These are phyloP conservation scores for Pilobolus umbonatus DNA, from an alignment of 192 early-diverging fungal genomes.

Conservation along the genomic window DNA sequence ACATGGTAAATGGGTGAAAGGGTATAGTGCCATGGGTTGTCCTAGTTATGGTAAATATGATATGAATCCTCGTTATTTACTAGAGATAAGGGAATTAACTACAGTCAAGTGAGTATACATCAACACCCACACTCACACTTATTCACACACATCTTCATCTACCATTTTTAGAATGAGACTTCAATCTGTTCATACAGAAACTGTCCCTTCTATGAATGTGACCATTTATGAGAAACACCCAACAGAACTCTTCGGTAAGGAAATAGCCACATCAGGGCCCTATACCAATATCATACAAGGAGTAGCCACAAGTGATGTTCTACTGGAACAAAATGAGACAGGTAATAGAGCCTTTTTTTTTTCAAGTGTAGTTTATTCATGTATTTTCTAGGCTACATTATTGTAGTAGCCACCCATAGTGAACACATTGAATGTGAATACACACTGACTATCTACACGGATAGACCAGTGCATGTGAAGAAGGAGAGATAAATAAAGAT, in stretches of 20 bases:
- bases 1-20: constrained; percentile 51
- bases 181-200: constrained; percentile 56
- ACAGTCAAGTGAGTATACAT: constrained; percentile 44
- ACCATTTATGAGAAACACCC: constrained; percentile 58
- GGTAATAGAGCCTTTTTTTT: too few species aligned
- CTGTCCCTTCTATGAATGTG: constrained; percentile 63
- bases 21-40: constrained; percentile 57
- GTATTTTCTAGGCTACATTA: constrained; percentile 46
- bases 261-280: constrained; percentile 53
- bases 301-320: constrained; percentile 42
- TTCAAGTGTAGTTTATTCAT: neutral
- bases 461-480: constrained; percentile 37
- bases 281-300: constrained; percentile 53
- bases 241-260: constrained; percentile 42
- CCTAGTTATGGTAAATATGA: constrained; percentile 48
- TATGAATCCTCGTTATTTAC: constrained; percentile 64
- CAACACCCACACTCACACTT: neutral
- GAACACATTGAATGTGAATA: constrained; percentile 42
- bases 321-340: constrained; percentile 44
- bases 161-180: constrained; percentile 50
- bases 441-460: constrained; percentile 44
- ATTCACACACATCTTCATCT: neutral
- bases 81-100: constrained; percentile 54
- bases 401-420: constrained; percentile 47
- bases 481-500: constrained; percentile 8